Conservation (phyloP, 805 yeast species). For the Hanseniaspora guilliermondii region DNA sequence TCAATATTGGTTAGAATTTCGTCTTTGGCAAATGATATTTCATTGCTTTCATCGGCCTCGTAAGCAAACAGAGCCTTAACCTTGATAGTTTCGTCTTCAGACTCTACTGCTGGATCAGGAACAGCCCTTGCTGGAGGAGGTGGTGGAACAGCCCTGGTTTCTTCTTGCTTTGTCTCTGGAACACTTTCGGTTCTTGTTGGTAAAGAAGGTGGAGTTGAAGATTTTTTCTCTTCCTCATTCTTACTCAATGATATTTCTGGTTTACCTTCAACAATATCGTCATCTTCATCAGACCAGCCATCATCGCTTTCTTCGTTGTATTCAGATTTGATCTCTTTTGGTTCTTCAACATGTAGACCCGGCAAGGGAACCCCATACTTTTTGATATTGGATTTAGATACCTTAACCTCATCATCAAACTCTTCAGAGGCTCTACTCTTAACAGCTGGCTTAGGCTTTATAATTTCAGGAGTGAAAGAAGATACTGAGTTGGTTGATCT, state of each 20-base stretch:
- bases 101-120: slow-evolving; percentile 17
- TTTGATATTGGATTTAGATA: slow-evolving; percentile 17
- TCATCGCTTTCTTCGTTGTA: slow-evolving; percentile 23
- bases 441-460: slow-evolving; percentile 20
- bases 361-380: slow-evolving; percentile 26
- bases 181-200: slow-evolving; percentile 22
- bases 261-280: slow-evolving; percentile 5
- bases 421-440: slow-evolving; percentile 17
- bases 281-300: slow-evolving; percentile 15
- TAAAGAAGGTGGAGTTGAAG: slow-evolving; percentile 17
- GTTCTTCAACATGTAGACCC: slow-evolving; percentile 24
- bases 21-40: slow-evolving; percentile 71
- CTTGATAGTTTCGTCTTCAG: slow-evolving; percentile 19
- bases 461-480: slow-evolving; percentile 22
- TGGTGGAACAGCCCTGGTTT: slow-evolving; percentile 19
- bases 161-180: slow-evolving; percentile 21
- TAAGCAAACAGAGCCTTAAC: slow-evolving; percentile 83
- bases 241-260: slow-evolving; percentile 13
- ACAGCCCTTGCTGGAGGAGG: slow-evolving; percentile 26
- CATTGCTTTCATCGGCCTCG: slow-evolving; percentile 88
- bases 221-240: background rate
- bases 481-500: slow-evolving; percentile 1
- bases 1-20: slow-evolving; percentile 73
- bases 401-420: slow-evolving; percentile 17
- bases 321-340: slow-evolving; percentile 20